These are phyloP conservation scores for Aspergillus hancockii DNA, from an alignment of 495 filamentous ascomycete genomes.

Conservation along the genomic window DNA sequence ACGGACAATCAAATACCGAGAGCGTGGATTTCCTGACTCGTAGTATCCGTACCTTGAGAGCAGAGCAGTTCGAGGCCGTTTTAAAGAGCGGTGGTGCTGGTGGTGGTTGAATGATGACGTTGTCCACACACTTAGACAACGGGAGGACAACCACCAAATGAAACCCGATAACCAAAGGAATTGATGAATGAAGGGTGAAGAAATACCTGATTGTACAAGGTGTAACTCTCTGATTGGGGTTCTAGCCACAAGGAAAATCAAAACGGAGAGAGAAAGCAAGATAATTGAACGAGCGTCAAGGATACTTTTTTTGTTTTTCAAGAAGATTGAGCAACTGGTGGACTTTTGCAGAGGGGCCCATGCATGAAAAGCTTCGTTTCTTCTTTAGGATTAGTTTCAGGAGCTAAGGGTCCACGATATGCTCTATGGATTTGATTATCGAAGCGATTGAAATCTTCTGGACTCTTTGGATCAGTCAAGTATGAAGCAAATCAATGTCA, in stretches of 20 bases:
- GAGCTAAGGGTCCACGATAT: not conserved
- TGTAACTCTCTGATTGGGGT: not conserved
- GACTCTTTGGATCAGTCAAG: not conserved
- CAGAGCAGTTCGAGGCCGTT: too few relatives aligned
- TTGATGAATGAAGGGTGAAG: not conserved
- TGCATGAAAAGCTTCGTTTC: conserved; percentile 3
- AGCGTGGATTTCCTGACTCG: not conserved
- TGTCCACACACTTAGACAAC: not conserved
- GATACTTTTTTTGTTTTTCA: too few relatives aligned
- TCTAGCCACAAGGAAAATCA: not conserved
- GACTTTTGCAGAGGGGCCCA: not conserved
- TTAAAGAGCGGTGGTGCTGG: too few relatives aligned
- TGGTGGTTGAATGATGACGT: conserved; percentile 7
- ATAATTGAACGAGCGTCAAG: not conserved
- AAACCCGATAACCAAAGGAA: not conserved
- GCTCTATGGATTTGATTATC: not conserved
- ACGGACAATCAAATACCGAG: not conserved
- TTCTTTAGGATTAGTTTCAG: not conserved
- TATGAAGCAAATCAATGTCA: too few relatives aligned
- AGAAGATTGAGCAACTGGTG: too few relatives aligned
- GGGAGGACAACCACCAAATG: not conserved
- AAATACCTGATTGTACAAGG: not conserved
- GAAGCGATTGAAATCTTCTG: not conserved
- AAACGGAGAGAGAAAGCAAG: not conserved
- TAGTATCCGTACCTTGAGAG: too few relatives aligned